Percentiles rank a stretch among this genome's conserved stretches.
Evolutionary conservation across 805 yeast genomes (phyloP).

Genomic region (Ogataea angusta): DNA sequence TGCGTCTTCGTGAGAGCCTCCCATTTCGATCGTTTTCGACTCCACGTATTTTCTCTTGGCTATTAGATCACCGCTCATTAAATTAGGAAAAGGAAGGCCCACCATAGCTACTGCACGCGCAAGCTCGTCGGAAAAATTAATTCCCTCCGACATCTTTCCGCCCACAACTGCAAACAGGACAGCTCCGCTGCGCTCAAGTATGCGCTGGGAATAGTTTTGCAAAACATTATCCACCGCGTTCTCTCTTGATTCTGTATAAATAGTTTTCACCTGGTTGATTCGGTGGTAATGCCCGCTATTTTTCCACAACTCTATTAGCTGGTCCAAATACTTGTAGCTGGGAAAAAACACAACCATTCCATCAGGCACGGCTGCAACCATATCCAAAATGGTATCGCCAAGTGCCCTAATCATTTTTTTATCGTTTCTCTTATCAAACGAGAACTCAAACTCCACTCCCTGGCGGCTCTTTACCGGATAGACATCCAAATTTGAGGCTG

Average conservation of each 20-base stretch:
- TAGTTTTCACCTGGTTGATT: conserved; percentile 39
- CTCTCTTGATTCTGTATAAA: conserved; percentile 56
- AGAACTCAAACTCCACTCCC: conserved; percentile 51
- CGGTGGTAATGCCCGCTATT: conserved; percentile 29
- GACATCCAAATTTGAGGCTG: conserved; percentile 62
- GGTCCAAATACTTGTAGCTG: conserved; percentile 68
- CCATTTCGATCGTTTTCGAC: conserved; percentile 41
- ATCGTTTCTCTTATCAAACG: conserved; percentile 60
- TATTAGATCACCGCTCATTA: conserved; percentile 73
- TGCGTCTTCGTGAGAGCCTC: conserved; percentile 48
- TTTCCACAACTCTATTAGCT: conserved; percentile 55
- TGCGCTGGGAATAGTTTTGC: conserved; percentile 45
- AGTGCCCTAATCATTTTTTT: conserved; percentile 42
- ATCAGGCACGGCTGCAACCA: conserved; percentile 50
- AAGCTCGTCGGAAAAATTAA: conserved; percentile 82
- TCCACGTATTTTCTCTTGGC: conserved; percentile 69
- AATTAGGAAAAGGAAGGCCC: conserved; percentile 88
- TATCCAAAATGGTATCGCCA: conserved; percentile 45
- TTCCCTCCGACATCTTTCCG: conserved; percentile 91
- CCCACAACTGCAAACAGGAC: conserved; percentile 83
- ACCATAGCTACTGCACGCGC: conserved; percentile 85
- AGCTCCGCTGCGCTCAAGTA: conserved; percentile 51
- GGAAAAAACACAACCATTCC: conserved; percentile 86
- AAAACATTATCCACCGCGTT: conserved; percentile 46
- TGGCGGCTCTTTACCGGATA: conserved; percentile 42